phyloP scores from a whole-genome alignment of 2,329 filamentous ascomycete species.

The Sporothrix protearum region DNA sequence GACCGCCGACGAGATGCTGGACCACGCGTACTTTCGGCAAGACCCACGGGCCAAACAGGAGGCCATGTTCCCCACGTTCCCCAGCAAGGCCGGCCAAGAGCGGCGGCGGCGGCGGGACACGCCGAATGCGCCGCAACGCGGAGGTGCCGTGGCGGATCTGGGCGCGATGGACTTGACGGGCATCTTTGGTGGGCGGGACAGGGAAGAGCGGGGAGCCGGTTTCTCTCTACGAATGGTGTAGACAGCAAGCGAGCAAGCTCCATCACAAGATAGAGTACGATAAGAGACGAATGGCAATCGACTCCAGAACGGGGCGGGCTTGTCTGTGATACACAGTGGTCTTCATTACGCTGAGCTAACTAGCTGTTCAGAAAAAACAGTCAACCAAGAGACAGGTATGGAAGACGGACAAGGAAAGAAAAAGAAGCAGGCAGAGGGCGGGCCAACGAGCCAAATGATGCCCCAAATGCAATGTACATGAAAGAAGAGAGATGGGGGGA shows the following conservation, averaged over 20 bases:
- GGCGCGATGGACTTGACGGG: conserved; percentile 63
- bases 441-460: not conserved
- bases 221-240: conserved; percentile 63
- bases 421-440: not conserved
- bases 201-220: conserved; percentile 62
- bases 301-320: not conserved
- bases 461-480: conserved; percentile 12
- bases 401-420: not conserved
- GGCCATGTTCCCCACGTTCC: conserved; percentile 94
- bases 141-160: conserved; percentile 60
- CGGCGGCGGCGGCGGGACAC: conserved; percentile 67
- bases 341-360: conserved; percentile 21
- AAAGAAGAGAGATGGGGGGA: not conserved
- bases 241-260: not conserved
- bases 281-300: no score
- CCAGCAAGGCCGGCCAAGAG: conserved; percentile 91
- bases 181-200: conserved; percentile 65
- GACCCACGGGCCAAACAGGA: conserved; percentile 86
- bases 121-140: conserved; percentile 78
- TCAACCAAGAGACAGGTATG: not conserved
- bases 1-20: conserved; percentile 67
- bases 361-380: not conserved
- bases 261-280: not conserved
- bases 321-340: not conserved
- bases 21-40: conserved; percentile 81